Conservation (phyloP, 495 filamentous ascomycete species). For the Lophiostoma macrostomum region DNA sequence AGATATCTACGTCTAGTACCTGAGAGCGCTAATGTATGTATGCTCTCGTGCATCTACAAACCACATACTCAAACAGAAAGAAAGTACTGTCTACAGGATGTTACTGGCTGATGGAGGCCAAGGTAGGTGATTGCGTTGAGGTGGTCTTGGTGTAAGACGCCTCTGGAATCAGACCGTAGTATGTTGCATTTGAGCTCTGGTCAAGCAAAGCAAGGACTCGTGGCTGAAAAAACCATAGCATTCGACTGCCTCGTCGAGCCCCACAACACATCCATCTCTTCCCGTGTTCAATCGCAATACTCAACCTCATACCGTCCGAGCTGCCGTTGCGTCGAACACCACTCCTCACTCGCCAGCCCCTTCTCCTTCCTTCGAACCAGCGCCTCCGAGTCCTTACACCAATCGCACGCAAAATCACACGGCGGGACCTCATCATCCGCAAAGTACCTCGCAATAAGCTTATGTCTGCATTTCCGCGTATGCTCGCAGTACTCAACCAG, state of each 20-base stretch:
- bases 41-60: too few relatives aligned
- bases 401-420: constrained; percentile 88
- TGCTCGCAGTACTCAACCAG: constrained; percentile 80
- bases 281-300: constrained; percentile 31
- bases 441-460: constrained; percentile 75
- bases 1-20: too few relatives aligned
- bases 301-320: constrained; percentile 45
- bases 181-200: too few relatives aligned
- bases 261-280: background rate
- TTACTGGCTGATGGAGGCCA: too few relatives aligned
- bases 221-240: too few relatives aligned
- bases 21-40: too few relatives aligned
- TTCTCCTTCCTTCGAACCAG: constrained; percentile 61
- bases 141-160: too few relatives aligned
- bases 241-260: background rate
- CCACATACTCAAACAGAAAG: too few relatives aligned
- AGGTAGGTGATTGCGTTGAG: too few relatives aligned
- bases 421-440: constrained; percentile 59
- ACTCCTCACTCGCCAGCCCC: constrained; percentile 68
- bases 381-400: constrained; percentile 68
- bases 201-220: too few relatives aligned
- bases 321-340: constrained; percentile 67
- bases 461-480: constrained; percentile 69
- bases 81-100: too few relatives aligned
- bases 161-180: too few relatives aligned